Evolutionary conservation across 352 stramenopile genomes (phyloP).

Genomic region (Pythium diclinum): DNA sequence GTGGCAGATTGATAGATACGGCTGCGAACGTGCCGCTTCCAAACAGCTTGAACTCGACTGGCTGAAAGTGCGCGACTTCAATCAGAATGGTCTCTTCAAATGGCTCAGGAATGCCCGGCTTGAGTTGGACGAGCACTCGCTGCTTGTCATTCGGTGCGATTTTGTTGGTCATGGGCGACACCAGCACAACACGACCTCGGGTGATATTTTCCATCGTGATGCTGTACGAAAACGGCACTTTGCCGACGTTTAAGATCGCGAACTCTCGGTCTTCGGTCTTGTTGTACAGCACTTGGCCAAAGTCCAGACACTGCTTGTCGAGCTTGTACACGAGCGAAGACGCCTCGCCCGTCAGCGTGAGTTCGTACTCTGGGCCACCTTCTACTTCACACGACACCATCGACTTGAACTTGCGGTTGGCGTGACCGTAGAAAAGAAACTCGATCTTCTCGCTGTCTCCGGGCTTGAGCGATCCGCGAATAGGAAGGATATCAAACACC

Average conservation of each 20-base stretch:
- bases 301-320: slow-evolving; percentile 90
- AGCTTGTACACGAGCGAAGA: slow-evolving; percentile 91
- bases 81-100: slow-evolving; percentile 89
- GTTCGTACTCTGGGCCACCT: slow-evolving; percentile 92
- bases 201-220: slow-evolving; percentile 45
- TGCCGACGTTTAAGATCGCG: slow-evolving; percentile 89
- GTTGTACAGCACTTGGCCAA: slow-evolving; percentile 93
- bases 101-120: slow-evolving; percentile 82
- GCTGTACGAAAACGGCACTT: slow-evolving; percentile 89
- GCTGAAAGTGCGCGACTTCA: slow-evolving; percentile 94
- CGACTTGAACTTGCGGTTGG: slow-evolving; percentile 89
- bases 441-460: slow-evolving; percentile 91
- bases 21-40: slow-evolving; percentile 89
- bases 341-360: slow-evolving; percentile 87
- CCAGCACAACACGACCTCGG: slow-evolving; percentile 58
- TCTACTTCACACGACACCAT: slow-evolving; percentile 90
- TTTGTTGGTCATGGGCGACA: slow-evolving; percentile 75
- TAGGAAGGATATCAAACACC: slow-evolving; percentile 95
- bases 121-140: slow-evolving; percentile 82
- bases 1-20: slow-evolving; percentile 87
- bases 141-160: slow-evolving; percentile 90
- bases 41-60: slow-evolving; percentile 87
- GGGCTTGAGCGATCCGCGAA: slow-evolving; percentile 80
- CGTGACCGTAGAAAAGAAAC: slow-evolving; percentile 93
- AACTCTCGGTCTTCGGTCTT: slow-evolving; percentile 92